Percentiles rank a stretch among this genome's conserved stretches.
phyloP scores from a whole-genome alignment of 371 early-diverging fungal species.

The Fennellomyces sp. region DNA sequence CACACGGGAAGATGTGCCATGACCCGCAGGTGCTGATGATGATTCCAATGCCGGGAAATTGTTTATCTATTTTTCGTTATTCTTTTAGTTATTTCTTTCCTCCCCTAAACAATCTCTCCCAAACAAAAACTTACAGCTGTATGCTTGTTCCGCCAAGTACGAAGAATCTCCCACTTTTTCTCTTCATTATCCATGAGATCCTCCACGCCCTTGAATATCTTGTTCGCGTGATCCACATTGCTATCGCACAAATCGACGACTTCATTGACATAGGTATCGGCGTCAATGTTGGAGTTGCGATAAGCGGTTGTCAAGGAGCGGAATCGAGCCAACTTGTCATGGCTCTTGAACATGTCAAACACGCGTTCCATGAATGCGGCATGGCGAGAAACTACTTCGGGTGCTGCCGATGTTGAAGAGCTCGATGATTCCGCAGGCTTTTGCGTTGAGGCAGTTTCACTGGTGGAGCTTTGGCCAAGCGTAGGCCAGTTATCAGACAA shows the following conservation, averaged over 20 bases:
- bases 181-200: conserved; percentile 55
- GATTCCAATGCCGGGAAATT: conserved; percentile 32
- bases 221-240: conserved; percentile 47
- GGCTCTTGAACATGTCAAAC: conserved; percentile 44
- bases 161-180: conserved; percentile 67
- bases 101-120: neutral
- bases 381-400: conserved; percentile 32
- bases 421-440: neutral
- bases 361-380: conserved; percentile 49
- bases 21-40: conserved; percentile 31
- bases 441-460: neutral
- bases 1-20: conserved; percentile 42
- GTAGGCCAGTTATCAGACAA: conserved; percentile 28
- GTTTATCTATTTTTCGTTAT: conserved; percentile 15
- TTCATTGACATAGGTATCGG: conserved; percentile 59
- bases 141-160: conserved; percentile 74
- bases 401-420: neutral
- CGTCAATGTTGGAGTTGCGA: conserved; percentile 50
- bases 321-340: conserved; percentile 62
- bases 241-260: conserved; percentile 51
- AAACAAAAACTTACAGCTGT: conserved; percentile 39
- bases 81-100: neutral
- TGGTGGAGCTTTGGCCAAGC: conserved; percentile 15
- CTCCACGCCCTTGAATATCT: conserved; percentile 57
- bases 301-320: conserved; percentile 60